Evolutionary conservation across 2,329 filamentous ascomycete genomes (phyloP).

Genomic region (Fusarium coffeatum): DNA sequence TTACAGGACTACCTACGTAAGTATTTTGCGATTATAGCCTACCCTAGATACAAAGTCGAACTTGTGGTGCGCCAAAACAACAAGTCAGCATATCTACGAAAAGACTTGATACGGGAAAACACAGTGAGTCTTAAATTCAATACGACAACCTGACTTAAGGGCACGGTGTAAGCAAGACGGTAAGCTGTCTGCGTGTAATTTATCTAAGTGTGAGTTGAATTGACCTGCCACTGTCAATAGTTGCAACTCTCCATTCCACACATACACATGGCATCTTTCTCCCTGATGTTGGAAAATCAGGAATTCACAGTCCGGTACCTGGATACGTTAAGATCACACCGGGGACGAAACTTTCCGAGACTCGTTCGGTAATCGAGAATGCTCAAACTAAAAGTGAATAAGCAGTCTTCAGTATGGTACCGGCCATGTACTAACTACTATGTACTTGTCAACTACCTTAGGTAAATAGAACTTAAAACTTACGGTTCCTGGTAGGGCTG

Average conservation of each 20-base stretch:
- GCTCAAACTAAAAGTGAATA: background rate
- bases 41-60: background rate
- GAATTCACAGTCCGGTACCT: background rate
- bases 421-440: background rate
- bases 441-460: background rate
- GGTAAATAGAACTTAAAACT: background rate
- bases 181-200: background rate
- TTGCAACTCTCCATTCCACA: background rate
- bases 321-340: background rate
- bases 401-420: background rate
- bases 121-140: background rate
- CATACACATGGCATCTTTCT: background rate
- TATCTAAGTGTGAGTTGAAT: background rate
- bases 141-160: background rate
- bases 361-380: background rate
- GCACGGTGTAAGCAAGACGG: background rate
- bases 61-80: too few species aligned
- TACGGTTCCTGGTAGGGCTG: slow-evolving; percentile 28
- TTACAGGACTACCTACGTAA: background rate
- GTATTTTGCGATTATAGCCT: background rate
- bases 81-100: too few species aligned
- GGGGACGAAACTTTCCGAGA: background rate
- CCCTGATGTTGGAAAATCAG: background rate
- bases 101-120: background rate
- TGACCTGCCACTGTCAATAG: background rate